Conservation (phyloP, 495 filamentous ascomycete genomes). For the Elasticomyces elasticus region DNA sequence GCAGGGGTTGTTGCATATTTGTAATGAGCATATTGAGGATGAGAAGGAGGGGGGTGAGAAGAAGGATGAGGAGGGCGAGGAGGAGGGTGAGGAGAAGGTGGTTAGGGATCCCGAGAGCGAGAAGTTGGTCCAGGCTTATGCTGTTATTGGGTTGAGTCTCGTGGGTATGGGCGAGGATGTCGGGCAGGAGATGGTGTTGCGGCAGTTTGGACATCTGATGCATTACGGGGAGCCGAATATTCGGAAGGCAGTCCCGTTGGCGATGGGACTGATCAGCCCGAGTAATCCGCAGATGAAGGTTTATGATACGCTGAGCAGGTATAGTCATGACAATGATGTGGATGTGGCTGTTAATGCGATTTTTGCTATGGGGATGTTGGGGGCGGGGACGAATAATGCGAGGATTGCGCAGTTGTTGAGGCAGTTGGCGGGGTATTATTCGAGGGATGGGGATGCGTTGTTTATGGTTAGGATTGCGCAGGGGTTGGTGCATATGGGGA, state of each 20-base stretch:
- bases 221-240: conserved; percentile 98
- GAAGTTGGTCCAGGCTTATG: conserved; percentile 89
- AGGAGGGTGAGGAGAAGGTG: conserved; percentile 54
- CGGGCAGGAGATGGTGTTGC: conserved; percentile 95
- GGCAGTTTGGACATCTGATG: conserved; percentile 97
- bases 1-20: conserved; percentile 91
- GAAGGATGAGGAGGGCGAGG: conserved; percentile 60
- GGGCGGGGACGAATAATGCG: conserved; percentile 96
- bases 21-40: conserved; percentile 94
- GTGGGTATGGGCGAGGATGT: conserved; percentile 98
- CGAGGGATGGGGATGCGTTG: conserved; percentile 84
- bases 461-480: conserved; percentile 99
- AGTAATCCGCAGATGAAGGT: conserved; percentile 99
- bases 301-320: conserved; percentile 95
- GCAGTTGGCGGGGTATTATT: conserved; percentile 95
- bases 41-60: conserved; percentile 47
- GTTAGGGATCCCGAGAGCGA: conserved; percentile 42
- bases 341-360: conserved; percentile 98
- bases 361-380: conserved; percentile 96
- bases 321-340: conserved; percentile 98
- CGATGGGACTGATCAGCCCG: conserved; percentile 91
- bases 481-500: conserved; percentile 96
- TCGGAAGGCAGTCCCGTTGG: conserved; percentile 88
- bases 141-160: conserved; percentile 83
- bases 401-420: conserved; percentile 87